These are phyloP conservation scores for Avena insularis DNA, from an alignment of 176 grass and related monocot species.

Conservation along the genomic window DNA sequence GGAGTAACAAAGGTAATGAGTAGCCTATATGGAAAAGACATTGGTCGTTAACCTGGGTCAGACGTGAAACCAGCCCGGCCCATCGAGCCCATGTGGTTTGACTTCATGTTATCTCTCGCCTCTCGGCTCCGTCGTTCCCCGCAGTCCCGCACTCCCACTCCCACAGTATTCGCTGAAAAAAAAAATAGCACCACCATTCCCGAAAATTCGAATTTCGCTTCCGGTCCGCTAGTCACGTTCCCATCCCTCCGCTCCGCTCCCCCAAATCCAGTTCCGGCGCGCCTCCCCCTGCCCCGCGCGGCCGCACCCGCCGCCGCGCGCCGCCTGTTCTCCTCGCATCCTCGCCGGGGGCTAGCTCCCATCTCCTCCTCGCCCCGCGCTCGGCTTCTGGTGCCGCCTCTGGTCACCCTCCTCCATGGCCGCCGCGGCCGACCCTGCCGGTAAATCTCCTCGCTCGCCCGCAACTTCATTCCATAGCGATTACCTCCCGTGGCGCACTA, in stretches of 20 bases:
- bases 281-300: background rate
- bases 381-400: background rate
- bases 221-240: background rate
- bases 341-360: background rate
- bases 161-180: too few relatives aligned
- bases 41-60: too few relatives aligned
- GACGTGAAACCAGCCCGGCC: too few relatives aligned
- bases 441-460: constrained; percentile 20
- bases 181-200: too few relatives aligned
- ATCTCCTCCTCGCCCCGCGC: background rate
- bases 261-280: constrained; percentile 10
- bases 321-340: background rate
- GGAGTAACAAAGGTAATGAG: too few relatives aligned
- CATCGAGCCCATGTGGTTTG: too few relatives aligned
- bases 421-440: constrained; percentile 41
- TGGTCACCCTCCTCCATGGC: constrained; percentile 28
- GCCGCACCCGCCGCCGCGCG: background rate
- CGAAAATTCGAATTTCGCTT: constrained; percentile 35
- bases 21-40: too few relatives aligned
- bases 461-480: background rate
- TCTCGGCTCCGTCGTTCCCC: too few relatives aligned
- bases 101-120: too few relatives aligned
- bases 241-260: constrained; percentile 1
- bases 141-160: too few relatives aligned
- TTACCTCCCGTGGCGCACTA: background rate